Percentiles rank a stretch among this genome's conserved stretches.
Conservation (phyloP, 768 basidiomycete species). For the Piloderma croceum region DNA sequence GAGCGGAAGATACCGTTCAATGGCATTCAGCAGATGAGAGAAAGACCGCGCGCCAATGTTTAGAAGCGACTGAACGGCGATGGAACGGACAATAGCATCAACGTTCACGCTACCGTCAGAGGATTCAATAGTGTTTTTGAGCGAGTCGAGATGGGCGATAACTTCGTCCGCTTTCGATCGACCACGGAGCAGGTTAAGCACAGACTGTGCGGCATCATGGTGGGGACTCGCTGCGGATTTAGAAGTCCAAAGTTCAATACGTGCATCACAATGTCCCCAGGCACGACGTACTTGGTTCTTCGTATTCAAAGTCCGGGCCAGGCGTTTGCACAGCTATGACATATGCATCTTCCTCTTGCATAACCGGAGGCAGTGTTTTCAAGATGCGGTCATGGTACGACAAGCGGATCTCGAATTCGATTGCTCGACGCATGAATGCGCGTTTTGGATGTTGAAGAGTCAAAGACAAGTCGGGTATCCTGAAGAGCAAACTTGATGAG, state of each 20-base stretch:
- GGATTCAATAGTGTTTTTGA: constrained; percentile 61
- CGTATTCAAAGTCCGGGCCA: constrained; percentile 77
- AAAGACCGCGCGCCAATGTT: constrained; percentile 93
- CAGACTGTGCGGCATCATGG: constrained; percentile 70
- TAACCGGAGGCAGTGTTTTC: constrained; percentile 78
- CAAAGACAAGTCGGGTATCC: constrained; percentile 81
- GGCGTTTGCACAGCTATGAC: constrained; percentile 69
- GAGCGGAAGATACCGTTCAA: constrained; percentile 85
- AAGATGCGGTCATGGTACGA: constrained; percentile 91
- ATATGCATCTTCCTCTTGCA: constrained; percentile 60
- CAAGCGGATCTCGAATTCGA: constrained; percentile 86
- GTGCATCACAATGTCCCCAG: neutral
- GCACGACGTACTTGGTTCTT: constrained; percentile 54
- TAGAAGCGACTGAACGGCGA: constrained; percentile 82
- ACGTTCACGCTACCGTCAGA: constrained; percentile 55
- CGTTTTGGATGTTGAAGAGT: constrained; percentile 78
- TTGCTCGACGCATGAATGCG: constrained; percentile 77
- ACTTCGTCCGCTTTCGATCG: constrained; percentile 79
- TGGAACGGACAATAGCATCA: constrained; percentile 63
- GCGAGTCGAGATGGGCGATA: constrained; percentile 61
- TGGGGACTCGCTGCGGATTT: constrained; percentile 74
- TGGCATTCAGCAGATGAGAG: constrained; percentile 95
- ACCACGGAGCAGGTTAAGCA: constrained; percentile 77
- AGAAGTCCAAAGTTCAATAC: neutral
- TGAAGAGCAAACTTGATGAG: constrained; percentile 26